These are phyloP conservation scores for Hirschfeldia incana DNA, from an alignment of 345 rosid genomes.

Conservation along the genomic window DNA sequence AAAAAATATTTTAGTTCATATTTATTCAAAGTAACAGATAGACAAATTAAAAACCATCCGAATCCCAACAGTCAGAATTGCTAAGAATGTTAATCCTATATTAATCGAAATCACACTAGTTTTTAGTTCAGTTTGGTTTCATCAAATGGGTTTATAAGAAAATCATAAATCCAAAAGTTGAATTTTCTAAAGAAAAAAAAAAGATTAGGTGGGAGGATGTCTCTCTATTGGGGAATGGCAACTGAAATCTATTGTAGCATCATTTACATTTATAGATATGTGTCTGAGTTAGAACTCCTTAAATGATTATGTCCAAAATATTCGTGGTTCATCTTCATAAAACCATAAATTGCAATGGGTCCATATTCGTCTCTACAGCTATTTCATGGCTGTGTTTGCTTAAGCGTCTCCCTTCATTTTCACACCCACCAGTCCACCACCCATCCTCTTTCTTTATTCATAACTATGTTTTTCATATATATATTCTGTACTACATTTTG, in stretches of 20 bases:
- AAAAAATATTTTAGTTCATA: not conserved
- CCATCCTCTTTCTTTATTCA: not conserved
- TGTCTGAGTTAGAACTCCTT: not conserved
- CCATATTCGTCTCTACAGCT: constrained; percentile 38
- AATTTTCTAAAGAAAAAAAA: not conserved
- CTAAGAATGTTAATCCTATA: not conserved
- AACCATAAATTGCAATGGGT: constrained; percentile 24
- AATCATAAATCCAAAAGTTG: not conserved
- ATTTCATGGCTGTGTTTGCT: constrained; percentile 38
- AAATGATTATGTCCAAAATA: not conserved
- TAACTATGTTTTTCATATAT: not conserved
- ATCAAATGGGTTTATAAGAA: not conserved
- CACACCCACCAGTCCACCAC: constrained; percentile 9
- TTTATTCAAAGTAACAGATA: not conserved
- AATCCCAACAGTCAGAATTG: not conserved
- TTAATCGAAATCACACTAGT: not conserved
- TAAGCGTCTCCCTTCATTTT: constrained; percentile 34
- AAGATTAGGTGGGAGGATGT: constrained; percentile 11
- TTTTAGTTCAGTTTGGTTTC: constrained; percentile 3
- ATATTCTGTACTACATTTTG: not conserved
- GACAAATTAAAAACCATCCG: not conserved
- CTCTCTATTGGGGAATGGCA: constrained; percentile 9
- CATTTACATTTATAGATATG: not conserved
- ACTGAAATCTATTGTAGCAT: not conserved
- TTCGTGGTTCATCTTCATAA: not conserved